These are phyloP conservation scores for Prosopis cineraria DNA, from an alignment of 306 rosid genomes.

Conservation along the genomic window DNA sequence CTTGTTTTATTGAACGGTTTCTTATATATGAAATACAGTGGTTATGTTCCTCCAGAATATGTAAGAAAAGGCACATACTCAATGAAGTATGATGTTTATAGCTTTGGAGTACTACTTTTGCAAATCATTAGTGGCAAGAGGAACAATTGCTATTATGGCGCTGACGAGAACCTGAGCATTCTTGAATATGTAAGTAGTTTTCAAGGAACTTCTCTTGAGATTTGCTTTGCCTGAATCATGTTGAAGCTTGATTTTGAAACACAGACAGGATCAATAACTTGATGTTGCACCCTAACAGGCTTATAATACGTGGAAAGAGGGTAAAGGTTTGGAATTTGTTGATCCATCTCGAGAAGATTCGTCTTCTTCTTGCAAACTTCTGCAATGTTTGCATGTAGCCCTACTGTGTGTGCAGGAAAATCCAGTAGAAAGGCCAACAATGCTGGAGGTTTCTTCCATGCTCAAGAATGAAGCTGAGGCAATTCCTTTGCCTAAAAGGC, in stretches of 20 bases:
- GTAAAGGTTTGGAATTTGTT: slow-evolving; percentile 37
- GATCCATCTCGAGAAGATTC: slow-evolving; percentile 51
- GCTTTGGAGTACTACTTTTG: slow-evolving; percentile 40
- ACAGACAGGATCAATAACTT: neutral
- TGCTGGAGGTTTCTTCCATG: slow-evolving; percentile 52
- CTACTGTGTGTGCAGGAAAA: slow-evolving; percentile 52
- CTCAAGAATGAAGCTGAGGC: slow-evolving; percentile 39
- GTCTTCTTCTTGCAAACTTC: slow-evolving; percentile 31
- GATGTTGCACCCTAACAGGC: neutral
- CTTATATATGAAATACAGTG: slow-evolving; percentile 21
- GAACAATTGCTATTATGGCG: slow-evolving; percentile 24
- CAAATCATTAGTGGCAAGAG: slow-evolving; percentile 42
- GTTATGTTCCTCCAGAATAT: slow-evolving; percentile 47
- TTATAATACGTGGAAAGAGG: slow-evolving; percentile 37
- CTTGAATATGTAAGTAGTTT: slow-evolving; percentile 37
- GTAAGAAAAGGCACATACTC: slow-evolving; percentile 31
- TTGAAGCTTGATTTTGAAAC: neutral
- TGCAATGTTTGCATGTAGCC: slow-evolving; percentile 50
- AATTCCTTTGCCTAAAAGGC: slow-evolving; percentile 35
- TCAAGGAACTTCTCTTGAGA: neutral
- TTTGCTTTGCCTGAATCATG: neutral
- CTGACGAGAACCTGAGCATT: slow-evolving; percentile 4
- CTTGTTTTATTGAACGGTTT: neutral
- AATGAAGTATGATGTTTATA: slow-evolving; percentile 40
- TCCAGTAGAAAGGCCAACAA: slow-evolving; percentile 46